Conservation (phyloP, 805 yeast genomes). For the Priceomyces medius region DNA sequence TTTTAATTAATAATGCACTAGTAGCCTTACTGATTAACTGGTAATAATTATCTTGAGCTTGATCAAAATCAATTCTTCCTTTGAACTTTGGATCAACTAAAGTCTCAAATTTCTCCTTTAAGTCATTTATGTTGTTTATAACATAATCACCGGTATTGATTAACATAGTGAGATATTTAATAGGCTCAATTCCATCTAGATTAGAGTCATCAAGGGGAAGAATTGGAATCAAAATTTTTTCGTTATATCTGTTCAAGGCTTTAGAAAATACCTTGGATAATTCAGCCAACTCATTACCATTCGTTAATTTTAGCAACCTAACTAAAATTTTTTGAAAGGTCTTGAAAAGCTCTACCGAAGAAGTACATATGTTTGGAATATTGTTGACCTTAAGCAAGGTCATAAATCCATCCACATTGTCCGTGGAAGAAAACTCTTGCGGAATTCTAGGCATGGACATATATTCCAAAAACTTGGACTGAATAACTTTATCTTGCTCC, state of each 20-base stretch:
- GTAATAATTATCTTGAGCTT: slow-evolving; percentile 54
- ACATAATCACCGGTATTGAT: slow-evolving; percentile 91
- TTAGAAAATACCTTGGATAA: slow-evolving; percentile 61
- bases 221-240: slow-evolving; percentile 32
- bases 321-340: slow-evolving; percentile 68
- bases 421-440: slow-evolving; percentile 25
- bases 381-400: slow-evolving; percentile 44
- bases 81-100: slow-evolving; percentile 35
- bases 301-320: slow-evolving; percentile 50
- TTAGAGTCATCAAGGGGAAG: slow-evolving; percentile 42
- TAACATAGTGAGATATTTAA: slow-evolving; percentile 65
- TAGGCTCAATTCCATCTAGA: slow-evolving; percentile 59
- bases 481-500: slow-evolving; percentile 70
- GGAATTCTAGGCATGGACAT: slow-evolving; percentile 57
- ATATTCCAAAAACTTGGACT: slow-evolving; percentile 62
- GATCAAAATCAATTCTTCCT: slow-evolving; percentile 50
- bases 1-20: slow-evolving; percentile 52
- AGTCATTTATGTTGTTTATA: slow-evolving; percentile 70
- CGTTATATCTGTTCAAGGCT: slow-evolving; percentile 53
- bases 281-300: slow-evolving; percentile 48
- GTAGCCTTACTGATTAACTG: slow-evolving; percentile 59
- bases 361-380: slow-evolving; percentile 69
- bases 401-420: slow-evolving; percentile 25
- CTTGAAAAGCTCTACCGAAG: slow-evolving; percentile 85
- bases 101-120: slow-evolving; percentile 58